Conservation (phyloP, 179 eudicot genomes). For the Silene coronaria region DNA sequence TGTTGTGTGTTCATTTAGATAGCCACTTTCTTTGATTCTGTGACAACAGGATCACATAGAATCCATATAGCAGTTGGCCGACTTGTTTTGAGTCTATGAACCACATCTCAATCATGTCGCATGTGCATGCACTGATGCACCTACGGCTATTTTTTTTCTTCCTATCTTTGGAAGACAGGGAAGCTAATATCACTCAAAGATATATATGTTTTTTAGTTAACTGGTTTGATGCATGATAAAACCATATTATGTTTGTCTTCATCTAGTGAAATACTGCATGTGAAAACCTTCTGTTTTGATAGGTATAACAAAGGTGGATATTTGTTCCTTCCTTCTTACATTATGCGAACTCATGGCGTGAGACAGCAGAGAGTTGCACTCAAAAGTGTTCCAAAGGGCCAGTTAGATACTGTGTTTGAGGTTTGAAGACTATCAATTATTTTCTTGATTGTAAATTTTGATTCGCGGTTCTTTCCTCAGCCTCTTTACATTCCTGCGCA, state of each 20-base stretch:
- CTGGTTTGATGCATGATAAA: not conserved
- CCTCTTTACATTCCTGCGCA: not conserved
- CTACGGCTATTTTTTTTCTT: not conserved
- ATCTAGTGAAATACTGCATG: not conserved
- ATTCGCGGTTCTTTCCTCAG: not conserved
- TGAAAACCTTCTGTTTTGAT: slow-evolving; percentile 14
- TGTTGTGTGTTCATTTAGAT: too few relatives aligned
- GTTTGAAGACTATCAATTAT: slow-evolving; percentile 29
- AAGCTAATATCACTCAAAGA: not conserved
- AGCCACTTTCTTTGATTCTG: not conserved
- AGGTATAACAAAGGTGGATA: slow-evolving; percentile 86
- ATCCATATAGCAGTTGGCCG: not conserved
- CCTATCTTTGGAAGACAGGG: not conserved
- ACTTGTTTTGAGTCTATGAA: not conserved
- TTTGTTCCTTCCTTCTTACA: slow-evolving; percentile 77
- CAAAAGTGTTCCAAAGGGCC: slow-evolving; percentile 44
- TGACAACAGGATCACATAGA: not conserved
- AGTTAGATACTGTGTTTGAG: slow-evolving; percentile 65
- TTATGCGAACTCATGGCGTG: slow-evolving; percentile 93
- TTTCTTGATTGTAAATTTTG: not conserved
- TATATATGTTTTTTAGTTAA: not conserved
- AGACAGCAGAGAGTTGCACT: slow-evolving; percentile 76
- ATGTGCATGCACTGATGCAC: not conserved
- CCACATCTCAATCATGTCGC: not conserved
- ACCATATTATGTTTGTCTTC: not conserved